Evolutionary conservation across 805 yeast genomes (phyloP).

Genomic region (Saccharomycopsis capsularis): DNA sequence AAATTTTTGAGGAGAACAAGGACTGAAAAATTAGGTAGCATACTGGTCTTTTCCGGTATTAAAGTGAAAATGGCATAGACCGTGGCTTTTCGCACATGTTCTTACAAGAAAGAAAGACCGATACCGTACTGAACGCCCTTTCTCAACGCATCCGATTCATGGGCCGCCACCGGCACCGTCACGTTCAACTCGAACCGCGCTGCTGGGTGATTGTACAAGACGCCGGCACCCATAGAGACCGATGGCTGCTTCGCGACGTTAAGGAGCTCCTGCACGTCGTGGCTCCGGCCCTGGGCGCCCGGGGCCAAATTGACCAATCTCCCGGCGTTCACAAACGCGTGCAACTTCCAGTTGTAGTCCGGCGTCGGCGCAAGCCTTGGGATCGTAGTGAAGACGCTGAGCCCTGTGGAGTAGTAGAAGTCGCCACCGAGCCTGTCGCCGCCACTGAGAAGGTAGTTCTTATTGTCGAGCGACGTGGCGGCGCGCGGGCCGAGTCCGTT

Average conservation of each 20-base stretch:
- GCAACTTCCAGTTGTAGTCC: slow-evolving; percentile 53
- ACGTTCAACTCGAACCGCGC: slow-evolving; percentile 65
- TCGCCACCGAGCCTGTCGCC: slow-evolving; percentile 64
- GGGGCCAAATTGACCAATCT: slow-evolving; percentile 38
- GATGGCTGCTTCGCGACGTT: slow-evolving; percentile 37
- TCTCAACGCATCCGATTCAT: slow-evolving; percentile 42
- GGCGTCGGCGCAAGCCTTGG: slow-evolving; percentile 38
- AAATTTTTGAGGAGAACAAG: too few species aligned
- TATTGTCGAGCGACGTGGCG: not conserved
- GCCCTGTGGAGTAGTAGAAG: slow-evolving; percentile 47
- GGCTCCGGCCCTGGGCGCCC: slow-evolving; percentile 9
- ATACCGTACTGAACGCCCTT: slow-evolving; percentile 66
- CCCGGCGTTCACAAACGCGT: slow-evolving; percentile 62
- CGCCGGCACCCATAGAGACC: slow-evolving; percentile 50
- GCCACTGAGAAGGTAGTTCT: slow-evolving; percentile 1
- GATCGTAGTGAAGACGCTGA: slow-evolving; percentile 50
- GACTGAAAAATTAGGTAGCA: too few species aligned
- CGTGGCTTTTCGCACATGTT: too few species aligned
- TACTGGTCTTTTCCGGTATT: too few species aligned
- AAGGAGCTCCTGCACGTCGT: slow-evolving; percentile 23
- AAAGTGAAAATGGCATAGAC: too few species aligned
- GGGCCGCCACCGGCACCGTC: slow-evolving; percentile 51
- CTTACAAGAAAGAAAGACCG: slow-evolving; percentile 50
- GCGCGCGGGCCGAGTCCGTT: slow-evolving; percentile 62
- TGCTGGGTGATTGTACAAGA: slow-evolving; percentile 53